Evolutionary conservation across 1,284 basidiomycete genomes (phyloP).

Genomic region (Cutaneotrichosporon sp.): DNA sequence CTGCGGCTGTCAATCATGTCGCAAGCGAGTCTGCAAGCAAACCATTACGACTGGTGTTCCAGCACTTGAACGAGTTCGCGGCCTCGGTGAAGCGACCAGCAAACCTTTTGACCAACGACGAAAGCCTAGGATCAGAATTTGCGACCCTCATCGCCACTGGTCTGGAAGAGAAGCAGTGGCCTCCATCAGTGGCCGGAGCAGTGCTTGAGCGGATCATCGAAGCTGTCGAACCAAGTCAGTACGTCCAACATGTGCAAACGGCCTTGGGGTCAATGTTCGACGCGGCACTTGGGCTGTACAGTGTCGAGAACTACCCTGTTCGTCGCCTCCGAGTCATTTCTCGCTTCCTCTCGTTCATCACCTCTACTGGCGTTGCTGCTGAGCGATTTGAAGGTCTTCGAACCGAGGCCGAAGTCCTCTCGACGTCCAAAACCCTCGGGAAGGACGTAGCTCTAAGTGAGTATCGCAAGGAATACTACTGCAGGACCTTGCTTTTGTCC

Average conservation of each 20-base stretch:
- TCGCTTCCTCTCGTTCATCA: slow-evolving; percentile 16
- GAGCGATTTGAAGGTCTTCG: slow-evolving; percentile 21
- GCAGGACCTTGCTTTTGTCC: slow-evolving; percentile 18
- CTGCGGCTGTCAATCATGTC: not conserved
- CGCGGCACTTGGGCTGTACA: slow-evolving; percentile 31
- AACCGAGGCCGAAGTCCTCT: not conserved
- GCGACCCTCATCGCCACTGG: slow-evolving; percentile 2
- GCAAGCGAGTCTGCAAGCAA: not conserved
- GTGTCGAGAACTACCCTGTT: slow-evolving; percentile 25
- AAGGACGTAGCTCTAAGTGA: slow-evolving; percentile 18
- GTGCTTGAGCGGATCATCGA: slow-evolving; percentile 30
- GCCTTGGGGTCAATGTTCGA: slow-evolving; percentile 26
- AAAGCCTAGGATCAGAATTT: slow-evolving; percentile 3
- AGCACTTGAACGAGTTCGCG: slow-evolving; percentile 10
- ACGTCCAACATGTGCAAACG: slow-evolving; percentile 24
- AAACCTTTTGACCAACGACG: slow-evolving; percentile 10
- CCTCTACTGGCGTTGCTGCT: slow-evolving; percentile 16
- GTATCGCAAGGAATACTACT: slow-evolving; percentile 27
- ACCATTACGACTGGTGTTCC: slow-evolving; percentile 8
- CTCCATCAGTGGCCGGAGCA: slow-evolving; percentile 14
- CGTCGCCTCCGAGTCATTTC: slow-evolving; percentile 24
- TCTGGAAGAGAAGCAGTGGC: slow-evolving; percentile 1
- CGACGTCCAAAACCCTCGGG: slow-evolving; percentile 6
- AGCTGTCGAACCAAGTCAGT: slow-evolving; percentile 21
- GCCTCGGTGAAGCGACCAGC: slow-evolving; percentile 15